A percentile compares a stretch with the other conserved stretches of the same genome.
These are phyloP conservation scores for Xylaria flabelliformis DNA, from an alignment of 495 filamentous ascomycete species.

Conservation along the genomic window DNA sequence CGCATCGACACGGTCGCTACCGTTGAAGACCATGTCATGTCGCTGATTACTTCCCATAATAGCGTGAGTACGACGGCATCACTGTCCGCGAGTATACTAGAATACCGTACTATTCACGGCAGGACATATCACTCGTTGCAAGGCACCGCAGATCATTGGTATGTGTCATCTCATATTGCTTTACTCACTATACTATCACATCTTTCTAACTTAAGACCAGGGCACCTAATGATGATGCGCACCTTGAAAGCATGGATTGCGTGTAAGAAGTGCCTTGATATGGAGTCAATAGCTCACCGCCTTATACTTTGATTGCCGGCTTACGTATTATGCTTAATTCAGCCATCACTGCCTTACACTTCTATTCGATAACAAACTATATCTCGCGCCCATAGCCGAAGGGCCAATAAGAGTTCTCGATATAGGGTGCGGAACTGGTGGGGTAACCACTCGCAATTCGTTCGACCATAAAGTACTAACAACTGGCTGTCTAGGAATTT, in stretches of 20 bases:
- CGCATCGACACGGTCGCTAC: background rate
- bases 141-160: conserved; percentile 29
- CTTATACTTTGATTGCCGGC: background rate
- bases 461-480: conserved; percentile 39
- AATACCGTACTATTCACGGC: conserved; percentile 53
- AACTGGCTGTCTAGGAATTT: conserved; percentile 41
- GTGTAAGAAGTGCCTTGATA: conserved; percentile 32
- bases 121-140: conserved; percentile 50
- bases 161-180: background rate
- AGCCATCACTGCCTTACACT: conserved; percentile 46
- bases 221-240: conserved; percentile 38
- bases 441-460: conserved; percentile 32
- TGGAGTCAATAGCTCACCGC: conserved; percentile 7
- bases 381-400: conserved; percentile 61
- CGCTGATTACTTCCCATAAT: conserved; percentile 17
- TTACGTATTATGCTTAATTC: conserved; percentile 9
- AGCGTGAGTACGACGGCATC: conserved; percentile 49
- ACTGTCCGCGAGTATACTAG: conserved; percentile 51
- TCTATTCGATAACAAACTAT: conserved; percentile 54
- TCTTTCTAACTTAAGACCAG: conserved; percentile 26
- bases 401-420: conserved; percentile 56
- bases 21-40: background rate
- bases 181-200: background rate
- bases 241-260: conserved; percentile 38
- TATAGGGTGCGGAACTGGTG: conserved; percentile 63